Conservation (phyloP, 768 basidiomycete species). For the Leccinum rimulosum region DNA sequence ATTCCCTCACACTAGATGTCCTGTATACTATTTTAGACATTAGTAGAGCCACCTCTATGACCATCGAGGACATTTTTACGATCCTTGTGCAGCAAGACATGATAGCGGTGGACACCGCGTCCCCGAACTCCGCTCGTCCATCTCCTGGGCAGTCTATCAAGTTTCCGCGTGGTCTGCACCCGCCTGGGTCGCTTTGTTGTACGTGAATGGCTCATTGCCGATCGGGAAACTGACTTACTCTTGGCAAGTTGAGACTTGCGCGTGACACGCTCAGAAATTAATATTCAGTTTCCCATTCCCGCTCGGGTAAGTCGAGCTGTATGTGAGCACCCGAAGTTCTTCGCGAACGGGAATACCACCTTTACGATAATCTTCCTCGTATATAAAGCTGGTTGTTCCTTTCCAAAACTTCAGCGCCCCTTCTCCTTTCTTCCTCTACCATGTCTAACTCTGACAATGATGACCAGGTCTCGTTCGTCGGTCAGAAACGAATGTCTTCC, state of each 20-base stretch:
- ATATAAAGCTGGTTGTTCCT: no score
- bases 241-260: no score
- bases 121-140: conserved; percentile 54
- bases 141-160: conserved; percentile 80
- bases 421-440: no score
- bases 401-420: no score
- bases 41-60: conserved; percentile 84
- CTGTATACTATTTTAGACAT: conserved; percentile 58
- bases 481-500: not conserved
- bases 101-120: conserved; percentile 55
- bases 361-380: no score
- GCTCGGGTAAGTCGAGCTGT: not conserved
- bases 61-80: conserved; percentile 79
- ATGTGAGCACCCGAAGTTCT: not conserved
- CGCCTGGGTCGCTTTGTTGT: no score
- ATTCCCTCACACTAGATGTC: conserved; percentile 18
- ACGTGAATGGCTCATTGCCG: no score
- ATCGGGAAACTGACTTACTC: no score
- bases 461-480: not conserved
- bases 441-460: not conserved
- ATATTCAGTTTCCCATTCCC: no score
- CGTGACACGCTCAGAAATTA: no score
- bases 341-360: no score
- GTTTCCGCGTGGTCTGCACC: conserved; percentile 52
- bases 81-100: conserved; percentile 72